These are phyloP conservation scores for Hypoxylon lienhwacheense DNA, from an alignment of 495 filamentous ascomycete species.

Conservation along the genomic window DNA sequence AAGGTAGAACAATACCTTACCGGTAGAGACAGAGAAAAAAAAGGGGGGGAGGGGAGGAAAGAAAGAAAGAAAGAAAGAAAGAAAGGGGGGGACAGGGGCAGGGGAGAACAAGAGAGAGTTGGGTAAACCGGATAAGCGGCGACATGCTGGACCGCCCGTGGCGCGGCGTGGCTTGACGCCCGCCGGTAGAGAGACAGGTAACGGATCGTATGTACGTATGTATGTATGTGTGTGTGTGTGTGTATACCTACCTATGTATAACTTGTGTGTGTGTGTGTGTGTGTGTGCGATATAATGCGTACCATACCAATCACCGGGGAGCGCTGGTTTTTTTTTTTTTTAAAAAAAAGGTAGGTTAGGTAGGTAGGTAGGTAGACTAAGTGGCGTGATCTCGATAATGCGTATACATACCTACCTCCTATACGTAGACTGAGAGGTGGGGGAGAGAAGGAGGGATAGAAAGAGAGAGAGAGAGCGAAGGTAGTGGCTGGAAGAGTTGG, in stretches of 20 bases:
- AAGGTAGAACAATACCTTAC: no score
- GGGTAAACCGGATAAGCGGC: slow-evolving; percentile 2
- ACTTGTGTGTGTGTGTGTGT: background rate
- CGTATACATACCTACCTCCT: no score
- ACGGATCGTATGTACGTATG: slow-evolving; percentile 1
- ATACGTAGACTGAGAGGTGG: no score
- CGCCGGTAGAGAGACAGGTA: slow-evolving; percentile 10
- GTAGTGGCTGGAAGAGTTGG: no score
- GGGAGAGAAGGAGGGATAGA: no score
- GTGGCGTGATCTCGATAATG: no score
- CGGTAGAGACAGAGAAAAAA: no score
- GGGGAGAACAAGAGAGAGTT: no score
- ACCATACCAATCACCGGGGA: background rate
- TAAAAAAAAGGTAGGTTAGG: background rate
- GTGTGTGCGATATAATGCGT: background rate
- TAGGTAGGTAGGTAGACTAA: background rate
- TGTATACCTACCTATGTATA: background rate
- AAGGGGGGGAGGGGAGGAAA: no score
- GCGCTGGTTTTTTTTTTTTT: background rate
- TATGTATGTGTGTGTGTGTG: background rate
- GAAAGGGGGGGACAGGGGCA: no score
- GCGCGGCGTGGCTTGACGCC: slow-evolving; percentile 7
- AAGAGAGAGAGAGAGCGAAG: no score
- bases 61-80: no score
- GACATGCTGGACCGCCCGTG: slow-evolving; percentile 7